Percentiles rank a stretch among this genome's conserved stretches.
These are phyloP conservation scores for Pyronema domesticum DNA, from an alignment of 495 filamentous ascomycete species.

Conservation along the genomic window DNA sequence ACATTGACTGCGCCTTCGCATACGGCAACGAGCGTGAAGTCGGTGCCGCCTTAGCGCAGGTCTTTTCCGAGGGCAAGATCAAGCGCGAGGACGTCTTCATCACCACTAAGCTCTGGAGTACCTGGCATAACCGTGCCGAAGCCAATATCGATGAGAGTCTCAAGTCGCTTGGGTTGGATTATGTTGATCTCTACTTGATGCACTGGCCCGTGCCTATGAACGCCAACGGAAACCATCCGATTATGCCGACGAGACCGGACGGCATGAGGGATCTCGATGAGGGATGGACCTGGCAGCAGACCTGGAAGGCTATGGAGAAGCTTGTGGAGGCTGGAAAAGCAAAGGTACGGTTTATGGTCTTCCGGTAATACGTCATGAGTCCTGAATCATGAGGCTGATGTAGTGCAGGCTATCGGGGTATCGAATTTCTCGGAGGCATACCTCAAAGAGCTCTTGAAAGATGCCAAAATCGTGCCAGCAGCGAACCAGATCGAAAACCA, in stretches of 20 bases:
- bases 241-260: slow-evolving; percentile 13
- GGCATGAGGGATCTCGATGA: slow-evolving; percentile 12
- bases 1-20: slow-evolving; percentile 28
- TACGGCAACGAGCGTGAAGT: slow-evolving; percentile 75
- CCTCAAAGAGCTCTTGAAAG: slow-evolving; percentile 29
- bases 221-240: neutral
- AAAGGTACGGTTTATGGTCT: slow-evolving; percentile 15
- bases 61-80: slow-evolving; percentile 47
- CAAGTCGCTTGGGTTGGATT: slow-evolving; percentile 30
- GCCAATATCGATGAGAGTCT: slow-evolving; percentile 36
- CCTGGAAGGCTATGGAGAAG: slow-evolving; percentile 30
- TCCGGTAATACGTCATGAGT: slow-evolving; percentile 7
- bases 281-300: slow-evolving; percentile 40
- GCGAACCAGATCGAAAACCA: slow-evolving; percentile 47
- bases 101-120: slow-evolving; percentile 38
- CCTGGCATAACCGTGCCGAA: slow-evolving; percentile 28
- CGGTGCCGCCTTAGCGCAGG: slow-evolving; percentile 43
- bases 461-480: slow-evolving; percentile 29
- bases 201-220: slow-evolving; percentile 68
- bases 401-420: slow-evolving; percentile 36
- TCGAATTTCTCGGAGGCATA: slow-evolving; percentile 37
- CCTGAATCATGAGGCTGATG: slow-evolving; percentile 19
- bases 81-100: slow-evolving; percentile 60
- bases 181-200: slow-evolving; percentile 36
- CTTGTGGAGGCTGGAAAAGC: slow-evolving; percentile 25